Percentiles rank a stretch among this genome's conserved stretches.
Conservation (phyloP, 2,329 filamentous ascomycete genomes). For the Colletotrichum sp. region DNA sequence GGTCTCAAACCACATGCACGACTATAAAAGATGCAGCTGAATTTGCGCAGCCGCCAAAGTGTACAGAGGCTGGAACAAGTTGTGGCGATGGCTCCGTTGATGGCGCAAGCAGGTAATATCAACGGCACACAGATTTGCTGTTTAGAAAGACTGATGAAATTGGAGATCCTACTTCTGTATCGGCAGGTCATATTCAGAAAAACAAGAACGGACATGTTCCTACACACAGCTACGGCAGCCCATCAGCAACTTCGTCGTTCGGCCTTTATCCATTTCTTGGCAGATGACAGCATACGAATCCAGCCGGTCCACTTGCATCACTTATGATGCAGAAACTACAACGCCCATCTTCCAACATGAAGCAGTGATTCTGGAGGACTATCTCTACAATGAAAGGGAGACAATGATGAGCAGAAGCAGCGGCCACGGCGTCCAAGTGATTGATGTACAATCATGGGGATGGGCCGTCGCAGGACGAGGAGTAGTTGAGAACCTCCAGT, state of each 20-base stretch:
- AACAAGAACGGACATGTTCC: background rate
- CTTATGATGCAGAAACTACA: background rate
- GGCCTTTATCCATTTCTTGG: background rate
- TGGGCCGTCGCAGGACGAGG: background rate
- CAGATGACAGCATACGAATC: background rate
- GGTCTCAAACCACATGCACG: fast-evolving
- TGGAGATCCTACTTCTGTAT: background rate
- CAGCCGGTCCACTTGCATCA: background rate
- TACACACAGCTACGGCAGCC: background rate
- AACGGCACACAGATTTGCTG: fast-evolving
- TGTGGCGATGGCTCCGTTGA: background rate
- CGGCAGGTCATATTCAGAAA: background rate
- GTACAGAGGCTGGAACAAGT: background rate
- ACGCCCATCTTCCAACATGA: background rate
- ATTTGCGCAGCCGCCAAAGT: background rate
- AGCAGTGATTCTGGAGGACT: background rate
- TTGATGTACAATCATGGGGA: background rate
- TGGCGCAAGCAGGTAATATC: background rate
- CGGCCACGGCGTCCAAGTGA: background rate
- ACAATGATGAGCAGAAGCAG: background rate
- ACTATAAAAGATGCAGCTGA: background rate
- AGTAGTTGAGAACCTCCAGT: background rate
- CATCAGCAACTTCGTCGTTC: background rate
- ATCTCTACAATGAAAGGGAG: background rate
- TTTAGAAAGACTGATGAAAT: fast-evolving